Evolutionary conservation across 768 basidiomycete species (phyloP).

Genomic region (Auriculariales sp.): DNA sequence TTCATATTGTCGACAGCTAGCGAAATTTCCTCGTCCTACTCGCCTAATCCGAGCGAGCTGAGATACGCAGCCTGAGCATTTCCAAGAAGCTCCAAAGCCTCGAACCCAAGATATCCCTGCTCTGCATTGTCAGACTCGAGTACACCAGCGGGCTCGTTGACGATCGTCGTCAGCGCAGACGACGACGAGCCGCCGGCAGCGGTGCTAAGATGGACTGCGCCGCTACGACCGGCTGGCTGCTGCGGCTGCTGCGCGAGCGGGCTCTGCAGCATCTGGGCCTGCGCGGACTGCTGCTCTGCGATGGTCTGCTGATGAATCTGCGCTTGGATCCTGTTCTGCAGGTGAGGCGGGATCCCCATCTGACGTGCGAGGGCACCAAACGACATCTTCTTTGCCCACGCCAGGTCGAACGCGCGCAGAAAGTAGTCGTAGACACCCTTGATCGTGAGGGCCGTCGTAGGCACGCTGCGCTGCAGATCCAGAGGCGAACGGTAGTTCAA

Average conservation of each 20-base stretch:
- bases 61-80: conserved; percentile 35
- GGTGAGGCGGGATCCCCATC: conserved; percentile 39
- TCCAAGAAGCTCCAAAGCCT: conserved; percentile 19
- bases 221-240: conserved; percentile 26
- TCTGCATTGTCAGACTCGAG: too few species aligned
- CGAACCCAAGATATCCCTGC: too few species aligned
- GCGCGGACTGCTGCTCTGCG: conserved; percentile 38
- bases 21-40: too few species aligned
- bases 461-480: too few species aligned
- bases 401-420: conserved; percentile 26
- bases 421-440: conserved; percentile 42
- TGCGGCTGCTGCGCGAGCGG: conserved; percentile 40
- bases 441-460: conserved; percentile 50
- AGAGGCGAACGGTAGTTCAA: too few species aligned
- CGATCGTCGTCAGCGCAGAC: conserved; percentile 39
- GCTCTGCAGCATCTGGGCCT: conserved; percentile 46
- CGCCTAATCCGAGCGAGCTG: too few species aligned
- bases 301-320: conserved; percentile 24
- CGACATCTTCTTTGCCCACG: conserved; percentile 5
- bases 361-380: conserved; percentile 30
- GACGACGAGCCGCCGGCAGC: too few species aligned
- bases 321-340: too few species aligned
- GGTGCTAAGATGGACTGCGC: conserved; percentile 36
- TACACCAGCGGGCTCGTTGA: conserved; percentile 24
- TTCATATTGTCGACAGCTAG: too few species aligned